phyloP scores from a whole-genome alignment of 805 yeast genomes.

The Candida maris region DNA sequence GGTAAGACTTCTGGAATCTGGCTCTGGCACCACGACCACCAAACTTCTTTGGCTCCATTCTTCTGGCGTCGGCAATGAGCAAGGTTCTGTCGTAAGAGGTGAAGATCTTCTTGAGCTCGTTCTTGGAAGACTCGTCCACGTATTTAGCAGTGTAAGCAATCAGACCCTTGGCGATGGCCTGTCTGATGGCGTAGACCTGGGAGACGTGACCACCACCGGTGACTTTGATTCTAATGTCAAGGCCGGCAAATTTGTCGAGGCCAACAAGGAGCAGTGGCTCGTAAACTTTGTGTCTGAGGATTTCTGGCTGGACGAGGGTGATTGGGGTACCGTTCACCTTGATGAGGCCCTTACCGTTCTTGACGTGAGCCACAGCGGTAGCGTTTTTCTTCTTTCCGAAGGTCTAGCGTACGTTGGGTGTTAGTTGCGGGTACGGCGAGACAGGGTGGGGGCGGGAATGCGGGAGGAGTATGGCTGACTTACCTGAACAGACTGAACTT shows the following conservation, averaged over 20 bases:
- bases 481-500: conserved; percentile 67
- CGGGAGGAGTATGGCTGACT: conserved; percentile 37
- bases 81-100: conserved; percentile 98
- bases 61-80: conserved; percentile 98
- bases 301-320: conserved; percentile 98
- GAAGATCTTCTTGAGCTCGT: conserved; percentile 98
- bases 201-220: conserved; percentile 99
- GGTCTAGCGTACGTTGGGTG: conserved; percentile 57
- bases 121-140: conserved; percentile 99
- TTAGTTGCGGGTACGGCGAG: too few species aligned
- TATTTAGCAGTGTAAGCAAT: conserved; percentile 99
- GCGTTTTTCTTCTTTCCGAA: conserved; percentile 99
- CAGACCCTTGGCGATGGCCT: conserved; percentile 99
- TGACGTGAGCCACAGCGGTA: conserved; percentile 99
- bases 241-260: conserved; percentile 96
- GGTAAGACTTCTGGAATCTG: conserved; percentile 99
- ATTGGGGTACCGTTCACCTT: conserved; percentile 99
- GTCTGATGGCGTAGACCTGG: conserved; percentile 99
- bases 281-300: conserved; percentile 98
- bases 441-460: too few species aligned
- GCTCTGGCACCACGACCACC: conserved; percentile 99
- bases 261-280: conserved; percentile 99
- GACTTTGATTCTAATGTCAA: conserved; percentile 98
- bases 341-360: conserved; percentile 99
- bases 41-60: conserved; percentile 99